Base-by-base conservation (phyloP, 2,329 filamentous ascomycete species). In the Monosporascus sp. region DNA sequence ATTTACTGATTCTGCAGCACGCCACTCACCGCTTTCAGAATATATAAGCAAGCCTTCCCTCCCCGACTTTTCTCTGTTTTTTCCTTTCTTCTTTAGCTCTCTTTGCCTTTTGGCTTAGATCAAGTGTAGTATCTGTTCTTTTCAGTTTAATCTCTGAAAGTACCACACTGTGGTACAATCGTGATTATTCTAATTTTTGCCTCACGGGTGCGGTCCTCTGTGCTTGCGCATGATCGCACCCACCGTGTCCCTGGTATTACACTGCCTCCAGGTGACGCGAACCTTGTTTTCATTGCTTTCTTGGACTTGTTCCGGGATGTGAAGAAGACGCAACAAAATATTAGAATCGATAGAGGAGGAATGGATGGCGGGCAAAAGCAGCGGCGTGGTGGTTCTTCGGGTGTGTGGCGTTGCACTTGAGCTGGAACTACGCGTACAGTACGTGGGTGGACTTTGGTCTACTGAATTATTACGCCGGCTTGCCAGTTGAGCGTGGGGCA, bases 71-170 rank as follows among this genome's bases (percentile, higher is more conserved):
- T 26, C 17, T 19, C 38, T 73, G 75, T 71, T 75, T 76, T 76
- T 72, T 75, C 74, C 57, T 75, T 78, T 78, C 73, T 73, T 75
- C 73, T 64, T 71, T 64, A 76, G 73, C 74, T 76, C 74, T 76
- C 73, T 76, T 76, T 75, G 72, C 37, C 47, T 50, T 50, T 52
- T 55, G 53, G 50, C 53, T 88, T 88, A 90, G 86, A 90, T 90
- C 86, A 90, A 88, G 85, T 90, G 85, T 88, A 90, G 86, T 89
- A 90, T 88, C 86, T 89, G 86, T 91, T 90, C 87, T 91, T 90
- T 87, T 89, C 85, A 91, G 87, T 90, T 90, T 91, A 90, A 90
- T 90, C 85, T 86, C 87, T 91, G 86, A 86, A 88, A 90, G 80
- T 78, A 77, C 76, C 78, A 83, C 81, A 87, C 43, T 75, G 77